These are phyloP conservation scores for Penicillium diatomitis DNA, from an alignment of 495 filamentous ascomycete genomes.

Conservation along the genomic window DNA sequence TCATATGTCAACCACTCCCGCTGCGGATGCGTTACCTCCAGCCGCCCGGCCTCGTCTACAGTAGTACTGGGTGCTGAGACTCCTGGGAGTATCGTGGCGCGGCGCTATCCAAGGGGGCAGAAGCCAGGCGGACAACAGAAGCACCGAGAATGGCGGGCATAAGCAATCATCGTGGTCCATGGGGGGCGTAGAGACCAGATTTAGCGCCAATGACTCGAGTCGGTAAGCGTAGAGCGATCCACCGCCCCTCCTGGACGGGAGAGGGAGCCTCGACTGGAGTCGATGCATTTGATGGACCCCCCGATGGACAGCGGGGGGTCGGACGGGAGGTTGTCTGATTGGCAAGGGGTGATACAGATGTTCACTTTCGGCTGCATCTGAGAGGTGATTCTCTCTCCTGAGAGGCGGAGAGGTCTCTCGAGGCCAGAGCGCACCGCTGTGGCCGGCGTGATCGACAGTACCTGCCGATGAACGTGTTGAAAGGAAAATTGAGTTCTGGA, in stretches of 20 bases:
- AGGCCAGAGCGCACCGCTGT: constrained; percentile 1
- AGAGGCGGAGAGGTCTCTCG: too few relatives aligned
- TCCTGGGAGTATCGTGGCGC: too few relatives aligned
- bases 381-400: too few relatives aligned
- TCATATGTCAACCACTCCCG: too few relatives aligned
- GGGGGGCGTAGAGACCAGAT: not conserved
- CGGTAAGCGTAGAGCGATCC: constrained; percentile 10
- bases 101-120: too few relatives aligned
- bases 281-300: not conserved
- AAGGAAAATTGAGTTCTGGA: not conserved
- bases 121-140: too few relatives aligned
- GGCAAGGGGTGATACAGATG: not conserved
- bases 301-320: not conserved
- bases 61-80: too few relatives aligned
- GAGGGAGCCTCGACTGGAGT: not conserved
- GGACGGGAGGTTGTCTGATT: constrained; percentile 9
- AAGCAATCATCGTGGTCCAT: too few relatives aligned
- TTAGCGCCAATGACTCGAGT: constrained; percentile 3
- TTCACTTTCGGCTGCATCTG: too few relatives aligned
- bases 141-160: too few relatives aligned
- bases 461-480: constrained; percentile 7
- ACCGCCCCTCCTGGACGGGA: constrained; percentile 2
- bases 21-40: too few relatives aligned
- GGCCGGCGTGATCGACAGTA: constrained; percentile 15
- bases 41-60: too few relatives aligned